Evolutionary conservation across 2,329 filamentous ascomycete species (phyloP), one percentile per base, ranked within the genome.

Genomic region (Botrytis byssoidea): DNA sequence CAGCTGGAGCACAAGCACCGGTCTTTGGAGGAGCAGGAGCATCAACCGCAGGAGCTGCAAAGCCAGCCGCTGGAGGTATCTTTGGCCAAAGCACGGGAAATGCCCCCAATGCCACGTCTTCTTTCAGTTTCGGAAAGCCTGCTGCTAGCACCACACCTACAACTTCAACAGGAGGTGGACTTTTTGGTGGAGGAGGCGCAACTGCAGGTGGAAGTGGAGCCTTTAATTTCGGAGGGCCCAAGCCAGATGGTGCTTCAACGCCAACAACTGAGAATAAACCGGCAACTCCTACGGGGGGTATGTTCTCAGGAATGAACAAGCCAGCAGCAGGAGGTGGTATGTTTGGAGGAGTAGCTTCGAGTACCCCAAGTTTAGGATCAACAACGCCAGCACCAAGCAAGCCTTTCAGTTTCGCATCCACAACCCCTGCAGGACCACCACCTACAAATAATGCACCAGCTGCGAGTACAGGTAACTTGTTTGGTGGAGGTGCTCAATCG

Each of bases 341-440:
- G 20, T 73, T 70, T 72, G 72, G 65, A 63, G 63, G 73, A 42
- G 79, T 79, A 69, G 77, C 81, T 5, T 76, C 79, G 48, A 76
- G 79, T 67, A 64, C 79, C 67, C 51, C 73, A 44, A 66, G 51
- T 55, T 57, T 73, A 35, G 73, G 70, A 72, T 68, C 69, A 60
- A 70, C 65, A 48, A 73, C 72, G n/a, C 72, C 72, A 55, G 65
- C 72, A n/a, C 79, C 79, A 70, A 78, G 77, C 16, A 76, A 76
- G 51, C 64, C 76, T 25, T 75, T 74, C 48, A 57, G 16, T 44
- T 76, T 75, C 59, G 74, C 70, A 48, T 76, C 76, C 32, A 75
- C 60, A 42, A 82, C 80, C n/a, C 80, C 80, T 48, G 79, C 79
- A 61, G 80, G 80, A 29, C 79, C 78, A 60, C 80, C 80, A 57